These are phyloP conservation scores for Calvatia gigantea DNA, from an alignment of 768 basidiomycete species.

Conservation along the genomic window DNA sequence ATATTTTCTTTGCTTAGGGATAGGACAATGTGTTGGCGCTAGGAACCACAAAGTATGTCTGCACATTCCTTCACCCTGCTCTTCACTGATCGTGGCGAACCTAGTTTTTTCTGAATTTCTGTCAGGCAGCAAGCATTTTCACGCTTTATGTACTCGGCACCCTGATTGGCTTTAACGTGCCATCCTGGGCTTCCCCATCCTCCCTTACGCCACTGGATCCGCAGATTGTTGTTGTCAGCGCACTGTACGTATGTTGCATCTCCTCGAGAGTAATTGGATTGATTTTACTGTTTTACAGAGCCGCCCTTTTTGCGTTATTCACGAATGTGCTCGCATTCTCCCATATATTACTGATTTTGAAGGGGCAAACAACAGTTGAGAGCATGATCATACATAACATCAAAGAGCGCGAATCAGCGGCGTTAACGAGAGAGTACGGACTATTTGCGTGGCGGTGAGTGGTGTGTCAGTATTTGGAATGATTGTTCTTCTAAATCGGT, in stretches of 20 bases:
- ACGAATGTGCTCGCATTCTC: conserved; percentile 49
- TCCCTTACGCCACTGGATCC: conserved; percentile 43
- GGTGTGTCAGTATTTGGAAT: neutral
- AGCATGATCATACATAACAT: conserved; percentile 54
- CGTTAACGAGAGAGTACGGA: conserved; percentile 46
- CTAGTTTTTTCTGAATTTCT: conserved; percentile 85
- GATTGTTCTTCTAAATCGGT: conserved; percentile 1
- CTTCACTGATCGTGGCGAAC: neutral
- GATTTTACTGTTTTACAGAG: conserved; percentile 31
- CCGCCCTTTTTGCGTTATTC: conserved; percentile 73
- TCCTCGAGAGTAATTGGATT: neutral
- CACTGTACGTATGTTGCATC: conserved; percentile 48
- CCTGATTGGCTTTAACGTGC: conserved; percentile 29
- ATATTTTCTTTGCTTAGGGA: conserved; percentile 49
- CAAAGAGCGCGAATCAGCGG: conserved; percentile 57
- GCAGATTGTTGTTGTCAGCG: conserved; percentile 71
- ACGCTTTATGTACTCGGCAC: conserved; percentile 62
- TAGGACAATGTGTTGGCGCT: conserved; percentile 93
- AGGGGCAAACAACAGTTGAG: conserved; percentile 80
- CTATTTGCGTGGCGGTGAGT: conserved; percentile 56
- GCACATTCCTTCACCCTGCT: neutral
- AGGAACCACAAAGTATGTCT: conserved; percentile 75
- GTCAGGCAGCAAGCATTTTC: conserved; percentile 57
- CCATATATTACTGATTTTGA: conserved; percentile 59
- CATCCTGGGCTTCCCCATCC: conserved; percentile 5